Evolutionary conservation across 2,329 filamentous ascomycete genomes (phyloP).

Genomic region (Diaporthe humulicola): DNA sequence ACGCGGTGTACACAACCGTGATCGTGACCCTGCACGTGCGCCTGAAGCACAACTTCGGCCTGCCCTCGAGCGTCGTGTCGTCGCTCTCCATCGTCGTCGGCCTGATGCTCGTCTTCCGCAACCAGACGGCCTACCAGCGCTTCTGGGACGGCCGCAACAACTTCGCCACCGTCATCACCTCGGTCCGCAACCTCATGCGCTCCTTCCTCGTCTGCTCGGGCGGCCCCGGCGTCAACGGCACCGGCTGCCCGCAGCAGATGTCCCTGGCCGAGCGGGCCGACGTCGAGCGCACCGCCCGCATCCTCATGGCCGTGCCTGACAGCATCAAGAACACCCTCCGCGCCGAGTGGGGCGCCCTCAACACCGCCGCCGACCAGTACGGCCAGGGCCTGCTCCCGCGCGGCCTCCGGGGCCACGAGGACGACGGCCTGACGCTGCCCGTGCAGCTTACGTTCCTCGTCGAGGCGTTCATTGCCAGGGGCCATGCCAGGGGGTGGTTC

Average conservation of each 20-base stretch:
- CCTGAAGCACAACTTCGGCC: slow-evolving; percentile 26
- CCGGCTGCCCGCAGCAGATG: background rate
- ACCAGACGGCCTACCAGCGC: slow-evolving; percentile 34
- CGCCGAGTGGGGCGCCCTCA: slow-evolving; percentile 28
- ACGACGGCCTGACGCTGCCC: slow-evolving; percentile 24
- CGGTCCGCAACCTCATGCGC: slow-evolving; percentile 20
- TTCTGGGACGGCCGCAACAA: slow-evolving; percentile 36
- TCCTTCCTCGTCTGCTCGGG: slow-evolving; percentile 31
- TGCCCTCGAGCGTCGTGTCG: slow-evolving; percentile 27
- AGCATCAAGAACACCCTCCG: slow-evolving; percentile 33
- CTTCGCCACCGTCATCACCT: slow-evolving; percentile 24
- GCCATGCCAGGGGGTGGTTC: slow-evolving; percentile 28
- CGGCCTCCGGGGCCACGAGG: slow-evolving; percentile 13
- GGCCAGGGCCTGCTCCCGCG: slow-evolving; percentile 22
- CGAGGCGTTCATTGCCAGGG: slow-evolving; percentile 30
- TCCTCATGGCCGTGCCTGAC: slow-evolving; percentile 27
- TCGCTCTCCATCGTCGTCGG: slow-evolving; percentile 33
- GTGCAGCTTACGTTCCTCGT: slow-evolving; percentile 27
- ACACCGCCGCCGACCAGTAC: slow-evolving; percentile 3
- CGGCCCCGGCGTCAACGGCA: background rate
- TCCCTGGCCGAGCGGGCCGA: slow-evolving; percentile 1
- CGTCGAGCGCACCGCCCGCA: slow-evolving; percentile 29
- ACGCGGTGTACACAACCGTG: slow-evolving; percentile 18
- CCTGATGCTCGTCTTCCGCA: slow-evolving; percentile 35
- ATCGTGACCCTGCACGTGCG: slow-evolving; percentile 29